Evolutionary conservation across 148 eudicot genomes (phyloP).

Genomic region (Amaranthus palmeri): DNA sequence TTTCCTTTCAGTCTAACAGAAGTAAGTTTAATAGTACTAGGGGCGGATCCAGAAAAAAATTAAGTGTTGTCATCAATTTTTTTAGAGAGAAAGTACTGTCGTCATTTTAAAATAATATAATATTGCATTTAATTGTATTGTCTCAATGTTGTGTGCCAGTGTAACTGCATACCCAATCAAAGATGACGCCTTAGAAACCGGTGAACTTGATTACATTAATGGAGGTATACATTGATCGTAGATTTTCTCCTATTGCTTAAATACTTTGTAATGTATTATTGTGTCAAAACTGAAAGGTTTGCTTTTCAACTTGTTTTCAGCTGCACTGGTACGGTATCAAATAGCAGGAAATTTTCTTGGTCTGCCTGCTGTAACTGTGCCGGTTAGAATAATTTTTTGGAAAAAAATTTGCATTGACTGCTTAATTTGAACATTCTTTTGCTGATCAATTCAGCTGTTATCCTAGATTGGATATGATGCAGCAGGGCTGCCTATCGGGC

Average conservation of each 20-base stretch:
- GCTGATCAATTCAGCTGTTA: neutral
- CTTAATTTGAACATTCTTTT: neutral
- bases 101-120: no score
- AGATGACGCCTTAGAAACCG: slow-evolving; percentile 61
- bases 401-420: neutral
- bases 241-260: neutral
- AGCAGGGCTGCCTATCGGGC: slow-evolving; percentile 85
- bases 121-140: no score
- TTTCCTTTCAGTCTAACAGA: neutral
- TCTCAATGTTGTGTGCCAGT: slow-evolving; percentile 40
- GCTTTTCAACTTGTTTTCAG: slow-evolving; percentile 31
- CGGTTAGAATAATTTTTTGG: slow-evolving; percentile 47
- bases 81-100: no score
- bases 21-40: neutral
- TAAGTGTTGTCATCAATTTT: no score
- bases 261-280: neutral
- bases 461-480: slow-evolving; percentile 82
- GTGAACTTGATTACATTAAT: slow-evolving; percentile 88
- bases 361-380: slow-evolving; percentile 88
- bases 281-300: neutral
- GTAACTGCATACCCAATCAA: slow-evolving; percentile 68
- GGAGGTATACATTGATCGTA: slow-evolving; percentile 49
- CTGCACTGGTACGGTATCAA: slow-evolving; percentile 74
- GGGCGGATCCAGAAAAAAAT: neutral
- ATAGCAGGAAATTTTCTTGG: slow-evolving; percentile 97